Conservation (phyloP, 2,329 filamentous ascomycete species). For the Proliferodiscus dingleyae region DNA sequence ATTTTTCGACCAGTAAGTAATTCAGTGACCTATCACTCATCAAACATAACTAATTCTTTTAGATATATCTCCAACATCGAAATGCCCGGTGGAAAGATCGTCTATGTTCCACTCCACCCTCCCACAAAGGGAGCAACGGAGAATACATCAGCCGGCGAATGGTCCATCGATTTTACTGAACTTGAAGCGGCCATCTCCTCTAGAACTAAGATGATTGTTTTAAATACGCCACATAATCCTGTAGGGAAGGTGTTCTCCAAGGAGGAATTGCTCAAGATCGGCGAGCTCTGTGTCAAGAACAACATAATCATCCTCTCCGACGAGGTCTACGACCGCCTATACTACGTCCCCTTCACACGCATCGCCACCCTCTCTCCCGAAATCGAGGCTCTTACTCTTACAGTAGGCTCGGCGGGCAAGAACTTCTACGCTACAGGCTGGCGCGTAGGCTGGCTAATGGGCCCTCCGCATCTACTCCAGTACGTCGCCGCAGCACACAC, state of each 20-base stretch:
- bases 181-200: conserved; percentile 77
- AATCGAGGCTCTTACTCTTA: conserved; percentile 80
- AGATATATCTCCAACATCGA: conserved; percentile 96
- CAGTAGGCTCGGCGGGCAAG: conserved; percentile 94
- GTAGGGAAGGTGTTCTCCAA: conserved; percentile 92
- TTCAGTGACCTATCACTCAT: neutral
- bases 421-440: conserved; percentile 98
- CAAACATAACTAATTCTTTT: conserved; percentile 8
- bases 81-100: conserved; percentile 92
- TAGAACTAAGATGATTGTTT: conserved; percentile 92
- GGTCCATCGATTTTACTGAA: conserved; percentile 80
- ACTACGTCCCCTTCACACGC: conserved; percentile 91
- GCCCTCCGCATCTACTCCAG: conserved; percentile 80
- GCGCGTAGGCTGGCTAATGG: conserved; percentile 93
- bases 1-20: conserved; percentile 85
- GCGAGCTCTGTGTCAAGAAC: conserved; percentile 83
- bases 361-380: conserved; percentile 88
- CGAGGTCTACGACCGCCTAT: conserved; percentile 91
- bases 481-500: conserved; percentile 92
- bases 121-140: conserved; percentile 72
- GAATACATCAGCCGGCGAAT: conserved; percentile 82
- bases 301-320: conserved; percentile 91
- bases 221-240: conserved; percentile 86
- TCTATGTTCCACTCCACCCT: conserved; percentile 92
- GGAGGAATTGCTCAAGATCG: conserved; percentile 78